Evolutionary conservation across 2,329 filamentous ascomycete genomes (phyloP).

Genomic region (Fusarium buxicola): DNA sequence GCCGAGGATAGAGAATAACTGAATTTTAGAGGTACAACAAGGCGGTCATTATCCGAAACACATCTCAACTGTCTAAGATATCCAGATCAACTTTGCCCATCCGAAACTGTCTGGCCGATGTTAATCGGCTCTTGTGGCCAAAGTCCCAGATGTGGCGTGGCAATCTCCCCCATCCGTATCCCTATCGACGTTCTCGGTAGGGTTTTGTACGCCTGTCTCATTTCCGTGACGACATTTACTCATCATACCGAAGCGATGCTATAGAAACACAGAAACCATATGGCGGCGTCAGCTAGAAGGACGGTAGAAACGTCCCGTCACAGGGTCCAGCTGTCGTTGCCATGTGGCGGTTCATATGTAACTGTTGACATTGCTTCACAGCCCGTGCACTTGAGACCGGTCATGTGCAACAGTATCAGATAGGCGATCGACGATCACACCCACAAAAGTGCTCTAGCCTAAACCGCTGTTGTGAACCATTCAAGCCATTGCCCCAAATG

Average conservation of each 20-base stretch:
- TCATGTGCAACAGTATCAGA: slow-evolving; percentile 40
- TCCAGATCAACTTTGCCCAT: not conserved
- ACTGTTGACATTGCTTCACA: slow-evolving; percentile 25
- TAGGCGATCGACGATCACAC: slow-evolving; percentile 45
- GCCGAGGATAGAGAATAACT: slow-evolving; percentile 1
- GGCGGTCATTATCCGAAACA: not conserved
- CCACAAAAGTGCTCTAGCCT: slow-evolving; percentile 19
- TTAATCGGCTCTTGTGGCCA: not conserved
- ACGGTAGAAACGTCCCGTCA: slow-evolving; percentile 4
- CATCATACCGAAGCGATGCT: not conserved
- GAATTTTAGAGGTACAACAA: not conserved
- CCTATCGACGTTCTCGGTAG: slow-evolving; percentile 1
- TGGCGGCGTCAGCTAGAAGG: slow-evolving; percentile 1
- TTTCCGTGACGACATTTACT: slow-evolving; percentile 5
- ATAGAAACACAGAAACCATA: not conserved
- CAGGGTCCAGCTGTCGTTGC: slow-evolving; percentile 6
- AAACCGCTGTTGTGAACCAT: slow-evolving; percentile 22
- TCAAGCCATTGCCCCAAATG: slow-evolving; percentile 6
- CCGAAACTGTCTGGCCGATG: not conserved
- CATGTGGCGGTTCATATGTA: slow-evolving; percentile 7
- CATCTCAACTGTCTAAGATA: not conserved
- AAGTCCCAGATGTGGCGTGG: slow-evolving; percentile 6
- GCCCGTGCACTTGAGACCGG: slow-evolving; percentile 23
- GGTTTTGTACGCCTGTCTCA: not conserved
- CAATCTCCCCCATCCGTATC: slow-evolving; percentile 3